Conservation (phyloP, 371 early-diverging fungal genomes). For the Circinella umbellata region DNA sequence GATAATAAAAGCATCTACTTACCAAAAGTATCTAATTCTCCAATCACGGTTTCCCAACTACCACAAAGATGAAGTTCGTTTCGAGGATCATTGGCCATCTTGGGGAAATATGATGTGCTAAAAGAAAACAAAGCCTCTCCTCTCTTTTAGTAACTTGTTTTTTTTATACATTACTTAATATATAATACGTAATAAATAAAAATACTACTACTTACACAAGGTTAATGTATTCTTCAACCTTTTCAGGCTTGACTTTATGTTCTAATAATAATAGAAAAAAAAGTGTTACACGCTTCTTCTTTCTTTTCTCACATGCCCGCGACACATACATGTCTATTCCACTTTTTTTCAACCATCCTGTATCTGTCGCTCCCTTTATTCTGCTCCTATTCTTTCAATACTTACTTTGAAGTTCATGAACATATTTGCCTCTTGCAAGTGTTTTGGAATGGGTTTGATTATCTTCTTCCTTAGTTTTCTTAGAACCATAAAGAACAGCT, state of each 20-base stretch:
- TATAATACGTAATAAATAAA: neutral
- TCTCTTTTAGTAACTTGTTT: neutral
- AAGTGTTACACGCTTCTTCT: too few species aligned
- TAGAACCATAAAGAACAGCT: conserved; percentile 68
- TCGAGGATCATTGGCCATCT: conserved; percentile 72
- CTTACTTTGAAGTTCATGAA: conserved; percentile 85
- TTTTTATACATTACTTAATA: neutral
- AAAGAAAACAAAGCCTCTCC: neutral
- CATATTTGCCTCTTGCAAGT: conserved; percentile 87
- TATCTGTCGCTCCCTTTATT: neutral
- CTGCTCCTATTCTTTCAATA: neutral
- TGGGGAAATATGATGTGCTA: conserved; percentile 74
- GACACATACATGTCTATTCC: too few species aligned
- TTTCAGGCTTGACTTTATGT: conserved; percentile 86
- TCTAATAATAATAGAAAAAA: conserved; percentile 35
- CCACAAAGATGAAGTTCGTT: conserved; percentile 84
- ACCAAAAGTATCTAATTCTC: conserved; percentile 86
- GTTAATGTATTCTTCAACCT: conserved; percentile 81
- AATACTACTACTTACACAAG: conserved; percentile 54
- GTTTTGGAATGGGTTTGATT: conserved; percentile 71
- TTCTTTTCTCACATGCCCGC: too few species aligned
- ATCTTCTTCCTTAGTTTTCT: conserved; percentile 57
- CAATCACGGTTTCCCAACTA: conserved; percentile 87
- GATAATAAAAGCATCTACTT: conserved; percentile 23
- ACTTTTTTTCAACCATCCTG: too few species aligned